Evolutionary conservation across 1,284 basidiomycete species (phyloP).

Genomic region (Tylopilus sp.): DNA sequence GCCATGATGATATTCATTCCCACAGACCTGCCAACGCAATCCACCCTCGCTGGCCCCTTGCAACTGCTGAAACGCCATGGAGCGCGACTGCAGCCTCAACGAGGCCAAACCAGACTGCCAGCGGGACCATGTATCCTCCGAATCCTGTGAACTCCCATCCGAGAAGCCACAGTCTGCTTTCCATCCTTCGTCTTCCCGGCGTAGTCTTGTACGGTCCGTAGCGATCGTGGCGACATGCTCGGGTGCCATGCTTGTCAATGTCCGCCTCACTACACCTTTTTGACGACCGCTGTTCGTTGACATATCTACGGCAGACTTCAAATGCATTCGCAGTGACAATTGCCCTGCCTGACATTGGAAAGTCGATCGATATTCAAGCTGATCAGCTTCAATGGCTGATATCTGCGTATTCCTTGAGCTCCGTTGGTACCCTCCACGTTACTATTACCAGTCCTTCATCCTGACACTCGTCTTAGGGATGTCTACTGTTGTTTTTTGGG

Average conservation of each 20-base stretch:
- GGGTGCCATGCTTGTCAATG: slow-evolving; percentile 52
- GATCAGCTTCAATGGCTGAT: slow-evolving; percentile 64
- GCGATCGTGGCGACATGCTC: slow-evolving; percentile 49
- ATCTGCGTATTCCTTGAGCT: slow-evolving; percentile 46
- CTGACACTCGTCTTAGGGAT: slow-evolving; percentile 46
- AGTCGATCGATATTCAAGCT: slow-evolving; percentile 45
- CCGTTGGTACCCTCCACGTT: slow-evolving; percentile 30
- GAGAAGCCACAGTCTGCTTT: slow-evolving; percentile 11
- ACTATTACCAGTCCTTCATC: neutral
- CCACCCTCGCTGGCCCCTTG: no score
- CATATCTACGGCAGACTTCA: slow-evolving; percentile 32
- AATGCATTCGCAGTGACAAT: slow-evolving; percentile 48
- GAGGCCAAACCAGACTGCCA: slow-evolving; percentile 14
- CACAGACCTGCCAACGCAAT: neutral
- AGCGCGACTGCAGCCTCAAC: slow-evolving; percentile 4
- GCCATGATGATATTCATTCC: neutral
- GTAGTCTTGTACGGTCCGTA: slow-evolving; percentile 33
- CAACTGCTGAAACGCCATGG: slow-evolving; percentile 5
- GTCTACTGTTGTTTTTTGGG: slow-evolving; percentile 66
- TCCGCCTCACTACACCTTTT: slow-evolving; percentile 27
- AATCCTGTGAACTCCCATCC: slow-evolving; percentile 5
- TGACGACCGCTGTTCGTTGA: neutral
- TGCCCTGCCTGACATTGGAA: slow-evolving; percentile 58
- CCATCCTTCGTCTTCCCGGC: neutral
- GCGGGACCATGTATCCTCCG: neutral